These are phyloP conservation scores for Emmonsiellopsis sp. DNA, from an alignment of 2,329 filamentous ascomycete genomes.

Conservation along the genomic window DNA sequence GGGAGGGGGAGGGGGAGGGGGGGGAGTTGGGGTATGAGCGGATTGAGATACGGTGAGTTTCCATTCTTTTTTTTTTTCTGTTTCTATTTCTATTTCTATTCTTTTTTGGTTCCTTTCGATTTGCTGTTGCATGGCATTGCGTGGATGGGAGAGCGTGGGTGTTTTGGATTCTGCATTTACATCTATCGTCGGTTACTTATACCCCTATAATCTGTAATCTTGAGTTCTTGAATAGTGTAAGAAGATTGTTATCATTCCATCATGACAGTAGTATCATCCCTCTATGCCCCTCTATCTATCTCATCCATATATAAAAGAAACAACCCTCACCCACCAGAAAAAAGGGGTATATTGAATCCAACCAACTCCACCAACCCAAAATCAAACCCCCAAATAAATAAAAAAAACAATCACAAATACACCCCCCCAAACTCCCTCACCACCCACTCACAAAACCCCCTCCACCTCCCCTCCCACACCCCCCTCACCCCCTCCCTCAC, in stretches of 20 bases:
- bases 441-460: constrained; percentile 84
- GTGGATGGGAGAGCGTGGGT: not conserved
- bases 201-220: too few species aligned
- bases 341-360: too few species aligned
- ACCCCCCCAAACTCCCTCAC: constrained; percentile 58
- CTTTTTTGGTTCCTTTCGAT: not conserved
- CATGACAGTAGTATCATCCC: too few species aligned
- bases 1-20: not conserved
- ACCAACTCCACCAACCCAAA: too few species aligned
- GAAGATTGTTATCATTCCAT: too few species aligned
- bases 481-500: constrained; percentile 38
- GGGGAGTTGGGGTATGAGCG: constrained; percentile 1
- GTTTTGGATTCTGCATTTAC: not conserved
- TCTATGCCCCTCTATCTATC: too few species aligned
- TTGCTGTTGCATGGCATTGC: not conserved
- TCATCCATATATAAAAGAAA: too few species aligned
- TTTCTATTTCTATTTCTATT: not conserved
- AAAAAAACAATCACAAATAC: not conserved
- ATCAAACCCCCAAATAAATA: not conserved
- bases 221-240: too few species aligned
- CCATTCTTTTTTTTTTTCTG: not conserved
- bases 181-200: too few species aligned
- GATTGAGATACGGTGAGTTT: constrained; percentile 2
- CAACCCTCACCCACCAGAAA: too few species aligned
- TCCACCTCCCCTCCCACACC: constrained; percentile 75